Base-by-base conservation (phyloP, 306 rosid genomes). In the Casuarina cunninghamiana region DNA sequence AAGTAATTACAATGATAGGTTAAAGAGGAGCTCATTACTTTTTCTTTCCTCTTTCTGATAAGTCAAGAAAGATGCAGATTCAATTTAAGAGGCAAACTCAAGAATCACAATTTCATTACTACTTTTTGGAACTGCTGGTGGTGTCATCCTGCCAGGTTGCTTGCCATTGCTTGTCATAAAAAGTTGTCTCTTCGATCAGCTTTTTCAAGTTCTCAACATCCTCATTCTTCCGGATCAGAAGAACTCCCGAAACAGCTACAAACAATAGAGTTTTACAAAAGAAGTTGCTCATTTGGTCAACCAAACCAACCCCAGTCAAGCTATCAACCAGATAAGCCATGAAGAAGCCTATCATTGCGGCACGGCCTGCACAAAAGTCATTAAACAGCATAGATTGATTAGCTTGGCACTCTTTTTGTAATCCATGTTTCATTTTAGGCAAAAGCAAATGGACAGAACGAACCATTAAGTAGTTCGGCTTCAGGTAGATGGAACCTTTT, bases 151-250 rank as follows among this genome's bases (percentile, higher is more conserved):
- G 89, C 99, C 99, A 96, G 79, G 98, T 93, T 80, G 99, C 98
- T 85, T 91, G 99, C 99, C 99, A 96, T 89, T 96, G 99, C 87
- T 91, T 96, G 86, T 96, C 99, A 66, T 96, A 96, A 76, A 88
- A 96, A n/a, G 98, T 96, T 26, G 99, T 96, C 91, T 93, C 99
- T 0, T 96, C 98, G 3, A 91, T n/a, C 75, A 96, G 90, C 78
- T 87, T 96, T 93, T 91, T 96, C 39, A 96, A 53, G 45, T 84
- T 96, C 4, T 88, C 99, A 13, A 93, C 35, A 80, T 96, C 99
- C 83, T 96, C 99, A 3, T 91, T 96, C 92, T 96, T 91, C 80
- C 99, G 89, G 83, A 96, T 88, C 75, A 93, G 80, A 84, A 96
- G 98, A 43, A 96, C 99, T 39, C 99, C 99, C 0, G 8, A 78